Evolutionary conservation across 2,329 filamentous ascomycete species (phyloP), one percentile per base, ranked within the genome.

Genomic region (Apiospora saccharicola): DNA sequence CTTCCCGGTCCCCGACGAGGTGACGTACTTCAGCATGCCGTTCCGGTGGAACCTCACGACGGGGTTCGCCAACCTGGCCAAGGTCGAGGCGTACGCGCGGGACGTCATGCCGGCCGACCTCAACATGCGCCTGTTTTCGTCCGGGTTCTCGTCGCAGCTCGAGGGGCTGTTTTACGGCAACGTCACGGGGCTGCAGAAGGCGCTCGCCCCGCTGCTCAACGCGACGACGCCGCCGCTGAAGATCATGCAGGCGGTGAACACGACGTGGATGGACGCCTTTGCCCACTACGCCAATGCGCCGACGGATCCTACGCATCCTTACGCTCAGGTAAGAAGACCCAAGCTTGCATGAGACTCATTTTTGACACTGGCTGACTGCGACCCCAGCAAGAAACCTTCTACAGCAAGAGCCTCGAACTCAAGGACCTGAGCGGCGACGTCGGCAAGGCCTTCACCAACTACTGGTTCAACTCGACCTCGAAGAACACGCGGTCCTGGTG

Each of bases 31-130:
- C n/a, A 53, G 68, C 68, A 53, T 53, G 46, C 68, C 68, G 30
- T 70, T 70, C 68, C 26, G 47, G 3, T 70, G 68, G 68, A 57
- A 57, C 47, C 13, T 19, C 0, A 57, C 68, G 1, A 70, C 46
- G 10, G 68, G 44, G 13, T 19, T 26, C 8, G 47, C 46, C 47
- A 70, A 70, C 68, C 84, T 94, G 7, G 92, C 94, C 72, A 76
- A 76, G n/a, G 69, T 80, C 3, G 77, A 80, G 67, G 77, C 78
- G 26, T 80, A 76, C 53, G 74, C 73, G n/a, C 53, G 73, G 14
- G 77, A 80, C 49, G 78, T 75, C 14, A 82, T 83, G 81, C 82
- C 83, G 5, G 72, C 75, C 10, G 83, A 84, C 76, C 75, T 85
- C 41, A 85, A 84, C 74, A 83, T 84, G 81, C 81, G 83, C 26